Evolutionary conservation across 768 basidiomycete species (phyloP).

Genomic region (Lactifluus piperatus): DNA sequence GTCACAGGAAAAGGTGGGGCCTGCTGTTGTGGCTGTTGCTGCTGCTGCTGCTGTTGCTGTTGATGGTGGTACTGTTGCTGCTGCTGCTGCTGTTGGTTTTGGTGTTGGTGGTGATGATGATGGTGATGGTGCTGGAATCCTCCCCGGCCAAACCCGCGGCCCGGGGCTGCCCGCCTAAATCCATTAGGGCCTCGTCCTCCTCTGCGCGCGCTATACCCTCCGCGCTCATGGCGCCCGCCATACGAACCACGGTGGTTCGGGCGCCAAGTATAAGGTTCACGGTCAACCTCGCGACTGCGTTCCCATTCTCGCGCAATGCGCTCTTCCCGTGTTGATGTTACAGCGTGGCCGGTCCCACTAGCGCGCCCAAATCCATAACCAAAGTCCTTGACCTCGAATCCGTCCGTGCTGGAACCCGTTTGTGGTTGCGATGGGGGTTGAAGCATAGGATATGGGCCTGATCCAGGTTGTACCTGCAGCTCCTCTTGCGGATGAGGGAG

Average conservation of each 20-base stretch:
- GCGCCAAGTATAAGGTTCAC: constrained; percentile 22
- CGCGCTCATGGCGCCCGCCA: constrained; percentile 15
- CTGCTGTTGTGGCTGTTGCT: neutral
- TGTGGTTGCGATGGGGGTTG: constrained; percentile 11
- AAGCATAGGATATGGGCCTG: constrained; percentile 14
- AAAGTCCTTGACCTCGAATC: constrained; percentile 50
- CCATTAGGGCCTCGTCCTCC: constrained; percentile 22
- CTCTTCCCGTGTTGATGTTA: constrained; percentile 26
- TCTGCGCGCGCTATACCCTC: constrained; percentile 17
- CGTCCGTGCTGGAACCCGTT: constrained; percentile 25
- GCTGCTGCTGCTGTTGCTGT: neutral
- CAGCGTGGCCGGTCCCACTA: constrained; percentile 31
- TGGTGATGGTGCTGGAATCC: constrained; percentile 3
- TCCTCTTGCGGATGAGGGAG: constrained; percentile 6
- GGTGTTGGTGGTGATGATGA: neutral
- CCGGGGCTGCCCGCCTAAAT: constrained; percentile 24
- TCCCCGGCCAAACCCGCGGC: constrained; percentile 13
- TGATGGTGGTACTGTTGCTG: constrained; percentile 5
- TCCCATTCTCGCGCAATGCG: constrained; percentile 24
- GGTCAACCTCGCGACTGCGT: constrained; percentile 23
- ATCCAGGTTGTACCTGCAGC: constrained; percentile 12
- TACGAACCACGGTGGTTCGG: constrained; percentile 31
- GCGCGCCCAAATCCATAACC: constrained; percentile 55
- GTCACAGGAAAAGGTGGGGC: constrained; percentile 16
- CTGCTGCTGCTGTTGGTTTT: neutral